Base-by-base conservation (phyloP, 495 filamentous ascomycete genomes). In the Astrocystis sublimbata region DNA sequence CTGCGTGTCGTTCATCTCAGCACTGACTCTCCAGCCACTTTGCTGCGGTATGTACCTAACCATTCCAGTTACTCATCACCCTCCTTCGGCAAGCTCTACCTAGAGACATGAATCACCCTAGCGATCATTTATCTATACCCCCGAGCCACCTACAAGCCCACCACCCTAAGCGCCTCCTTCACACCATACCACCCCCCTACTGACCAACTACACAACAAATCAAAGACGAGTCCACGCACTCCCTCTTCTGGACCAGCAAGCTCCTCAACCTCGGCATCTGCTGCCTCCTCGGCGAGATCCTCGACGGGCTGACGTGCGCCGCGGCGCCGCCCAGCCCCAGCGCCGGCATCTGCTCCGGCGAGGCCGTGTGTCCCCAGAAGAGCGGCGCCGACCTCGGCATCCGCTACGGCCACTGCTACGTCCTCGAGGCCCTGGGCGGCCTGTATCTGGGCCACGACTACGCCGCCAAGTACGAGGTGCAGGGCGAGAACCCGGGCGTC, bases 161-260 rank as follows among this genome's bases (percentile, higher is more conserved):
- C n/a, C n/a, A n/a, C n/a, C n/a, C n/a, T n/a, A n/a, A n/a, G n/a
- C n/a, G n/a, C n/a, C n/a, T n/a, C n/a, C n/a, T n/a, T n/a, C n/a
- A n/a, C n/a, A n/a, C n/a, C n/a, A n/a, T n/a, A n/a, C n/a, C n/a
- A n/a, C n/a, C n/a, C n/a, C n/a, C n/a, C n/a, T n/a, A n/a, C n/a
- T n/a, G n/a, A n/a, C n/a, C n/a, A n/a, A n/a, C n/a, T n/a, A n/a
- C n/a, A n/a, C n/a, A n/a, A n/a, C n/a, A n/a, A n/a, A n/a, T n/a
- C n/a, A n/a, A n/a, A n/a, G n/a, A 47, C 45, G 45, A 15, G 45
- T n/a, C 13, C 24, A 7, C 45, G 45, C 4, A 47, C 9, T 47
- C 45, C 19, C 45, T 47, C 45, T 47, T 47, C 45, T 47, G 21
- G 23, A 30, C 10, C 24, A 47, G n/a, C 45, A 47, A 47, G 45